Evolutionary conservation across 306 rosid species (phyloP), one percentile per base, ranked within the genome.

Genomic region (Trifolium repens): DNA sequence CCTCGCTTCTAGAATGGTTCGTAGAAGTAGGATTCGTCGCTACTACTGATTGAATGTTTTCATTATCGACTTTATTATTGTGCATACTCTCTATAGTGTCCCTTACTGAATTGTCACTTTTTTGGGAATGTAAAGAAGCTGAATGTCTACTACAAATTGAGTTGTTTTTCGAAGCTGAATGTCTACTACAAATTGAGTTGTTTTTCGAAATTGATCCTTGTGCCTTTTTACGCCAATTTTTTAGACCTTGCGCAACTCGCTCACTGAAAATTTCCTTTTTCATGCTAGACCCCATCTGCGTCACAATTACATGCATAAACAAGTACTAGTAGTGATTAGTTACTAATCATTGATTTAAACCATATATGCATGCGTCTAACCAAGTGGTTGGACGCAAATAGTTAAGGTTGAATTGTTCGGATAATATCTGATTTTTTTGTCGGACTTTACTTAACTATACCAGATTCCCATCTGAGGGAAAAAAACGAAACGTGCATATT

Each of bases 271-370:
- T 78, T 61, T 89, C 89, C 27, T 40, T 87, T 78, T 57, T 88
- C 86, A 85, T 83, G 73, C 80, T 75, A 4, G 90, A 88, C 1
- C 93, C 89, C 93, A 91, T 87, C 90, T 88, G 82, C 85, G 82
- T 61, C 76, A 74, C 17, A 68, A 40, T 61, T n/a, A 68, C 46
- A 47, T 59, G 61, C 9, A 47, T 24, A 22, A 37, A 9, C 16
- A 39, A 60, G 30, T 46, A 46, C 9, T 16, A 60, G 19, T 46
- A 46, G 16, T 46, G 2, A 46, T 50, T n/a, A 50, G 57, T 7
- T 8, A 50, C 16, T 50, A 15, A n/a, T 50, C 22, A n/a, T 50
- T 15, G n/a, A 15, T 15, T 50, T 50, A 50, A 50, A 15, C n/a
- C 8, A 2, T n/a, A n/a, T n/a, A n/a, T 15, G 0, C 55, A 5